Percentiles rank a stretch among this genome's conserved stretches.
These are phyloP conservation scores for Multifurca ochricompacta DNA, from an alignment of 768 basidiomycete genomes.

Conservation along the genomic window DNA sequence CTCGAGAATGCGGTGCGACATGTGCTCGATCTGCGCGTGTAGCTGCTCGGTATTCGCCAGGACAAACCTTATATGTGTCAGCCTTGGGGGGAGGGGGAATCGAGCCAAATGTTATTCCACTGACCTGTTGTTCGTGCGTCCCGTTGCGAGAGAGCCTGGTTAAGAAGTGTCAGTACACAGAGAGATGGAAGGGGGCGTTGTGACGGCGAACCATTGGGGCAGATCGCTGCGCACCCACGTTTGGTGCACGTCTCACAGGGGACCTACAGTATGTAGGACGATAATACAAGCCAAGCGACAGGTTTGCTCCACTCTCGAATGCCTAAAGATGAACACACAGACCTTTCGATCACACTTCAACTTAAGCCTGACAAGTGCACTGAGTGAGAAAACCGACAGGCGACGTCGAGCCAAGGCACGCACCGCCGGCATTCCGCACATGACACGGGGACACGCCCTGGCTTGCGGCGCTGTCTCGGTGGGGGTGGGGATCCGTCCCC, in stretches of 20 bases:
- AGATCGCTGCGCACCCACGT: constrained; percentile 66
- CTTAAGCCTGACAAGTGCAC: constrained; percentile 38
- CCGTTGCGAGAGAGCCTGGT: constrained; percentile 46
- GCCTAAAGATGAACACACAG: constrained; percentile 17
- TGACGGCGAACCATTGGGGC: constrained; percentile 53
- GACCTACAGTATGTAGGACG: constrained; percentile 34
- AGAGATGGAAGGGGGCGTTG: neutral
- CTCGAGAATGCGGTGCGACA: constrained; percentile 16
- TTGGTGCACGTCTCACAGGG: constrained; percentile 75
- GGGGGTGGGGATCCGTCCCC: constrained; percentile 11
- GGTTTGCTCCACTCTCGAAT: neutral
- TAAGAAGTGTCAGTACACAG: neutral
- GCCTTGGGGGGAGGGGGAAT: too few relatives aligned
- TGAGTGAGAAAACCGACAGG: neutral
- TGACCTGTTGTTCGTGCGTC: constrained; percentile 48
- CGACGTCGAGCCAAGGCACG: constrained; percentile 2
- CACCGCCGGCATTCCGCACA: constrained; percentile 35
- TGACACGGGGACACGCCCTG: constrained; percentile 24
- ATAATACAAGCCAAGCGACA: neutral
- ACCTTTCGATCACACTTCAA: constrained; percentile 61
- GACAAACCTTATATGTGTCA: constrained; percentile 34
- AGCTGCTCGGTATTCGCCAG: constrained; percentile 66
- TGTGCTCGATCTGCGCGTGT: constrained; percentile 15
- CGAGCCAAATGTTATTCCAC: constrained; percentile 5
- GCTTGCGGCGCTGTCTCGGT: constrained; percentile 19